These are phyloP conservation scores for Tricholoma sp. DNA, from an alignment of 768 basidiomycete species.

Conservation along the genomic window DNA sequence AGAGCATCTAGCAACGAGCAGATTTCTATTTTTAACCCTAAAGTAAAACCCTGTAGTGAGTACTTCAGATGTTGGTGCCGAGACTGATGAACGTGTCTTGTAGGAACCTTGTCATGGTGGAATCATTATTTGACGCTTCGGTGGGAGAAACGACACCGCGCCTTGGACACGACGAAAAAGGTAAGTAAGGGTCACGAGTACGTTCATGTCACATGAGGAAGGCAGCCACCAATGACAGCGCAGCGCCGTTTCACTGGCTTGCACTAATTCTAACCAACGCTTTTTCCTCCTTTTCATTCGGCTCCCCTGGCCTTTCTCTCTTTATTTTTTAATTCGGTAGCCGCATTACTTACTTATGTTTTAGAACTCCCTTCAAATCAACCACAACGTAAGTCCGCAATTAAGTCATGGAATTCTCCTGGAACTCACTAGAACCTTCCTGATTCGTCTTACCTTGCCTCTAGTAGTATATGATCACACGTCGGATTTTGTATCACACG, in stretches of 20 bases:
- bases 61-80: too few species aligned
- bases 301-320: background rate
- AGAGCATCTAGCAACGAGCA: too few species aligned
- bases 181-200: background rate
- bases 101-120: background rate
- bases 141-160: background rate
- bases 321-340: slow-evolving; percentile 15
- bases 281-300: too few species aligned
- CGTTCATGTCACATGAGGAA: background rate
- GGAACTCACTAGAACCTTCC: slow-evolving; percentile 11
- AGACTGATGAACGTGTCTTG: background rate
- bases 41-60: too few species aligned
- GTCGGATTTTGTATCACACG: slow-evolving; percentile 11
- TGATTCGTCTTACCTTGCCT: background rate
- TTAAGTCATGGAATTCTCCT: slow-evolving; percentile 16
- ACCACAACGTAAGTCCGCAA: slow-evolving; percentile 6
- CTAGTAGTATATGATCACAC: slow-evolving; percentile 24
- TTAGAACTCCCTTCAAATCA: slow-evolving; percentile 14
- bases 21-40: too few species aligned
- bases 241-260: too few species aligned
- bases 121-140: background rate
- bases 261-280: too few species aligned
- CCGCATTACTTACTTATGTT: slow-evolving; percentile 19
- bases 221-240: background rate
- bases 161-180: background rate